Evolutionary conservation across 345 rosid species (phyloP).

Genomic region (Rhodomyrtus tomentosa): DNA sequence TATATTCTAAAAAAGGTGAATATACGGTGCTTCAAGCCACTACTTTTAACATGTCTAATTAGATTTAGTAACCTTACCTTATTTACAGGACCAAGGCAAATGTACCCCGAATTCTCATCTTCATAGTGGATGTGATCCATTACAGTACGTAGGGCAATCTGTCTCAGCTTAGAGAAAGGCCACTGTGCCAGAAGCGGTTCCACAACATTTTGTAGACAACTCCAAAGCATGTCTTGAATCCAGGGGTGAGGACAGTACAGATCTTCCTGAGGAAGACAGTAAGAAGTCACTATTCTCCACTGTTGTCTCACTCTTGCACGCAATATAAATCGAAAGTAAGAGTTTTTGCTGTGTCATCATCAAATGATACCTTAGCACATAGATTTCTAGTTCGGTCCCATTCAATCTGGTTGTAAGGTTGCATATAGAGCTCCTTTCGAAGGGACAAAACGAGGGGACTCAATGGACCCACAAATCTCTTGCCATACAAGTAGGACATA

Average conservation of each 20-base stretch:
- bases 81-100: conserved; percentile 37
- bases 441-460: not conserved
- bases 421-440: not conserved
- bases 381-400: conserved; percentile 36
- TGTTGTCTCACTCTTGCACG: not conserved
- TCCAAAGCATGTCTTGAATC: conserved; percentile 60
- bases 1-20: not conserved
- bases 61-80: conserved; percentile 22
- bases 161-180: conserved; percentile 42
- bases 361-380: conserved; percentile 32
- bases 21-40: not conserved
- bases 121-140: conserved; percentile 58
- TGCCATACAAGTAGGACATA: not conserved
- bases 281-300: not conserved
- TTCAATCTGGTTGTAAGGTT: conserved; percentile 6
- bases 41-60: not conserved
- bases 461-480: not conserved
- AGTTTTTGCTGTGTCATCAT: not conserved
- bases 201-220: conserved; percentile 16
- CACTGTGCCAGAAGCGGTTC: conserved; percentile 44
- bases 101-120: conserved; percentile 34
- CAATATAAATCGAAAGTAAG: not conserved
- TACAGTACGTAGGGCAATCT: conserved; percentile 25
- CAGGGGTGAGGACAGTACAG: conserved; percentile 29
- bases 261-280: conserved; percentile 41